A percentile compares a stretch with the other conserved stretches of the same genome.
These are phyloP conservation scores for Saccharomyces hybrid DNA, from an alignment of 1,139 yeast genomes.

Conservation along the genomic window DNA sequence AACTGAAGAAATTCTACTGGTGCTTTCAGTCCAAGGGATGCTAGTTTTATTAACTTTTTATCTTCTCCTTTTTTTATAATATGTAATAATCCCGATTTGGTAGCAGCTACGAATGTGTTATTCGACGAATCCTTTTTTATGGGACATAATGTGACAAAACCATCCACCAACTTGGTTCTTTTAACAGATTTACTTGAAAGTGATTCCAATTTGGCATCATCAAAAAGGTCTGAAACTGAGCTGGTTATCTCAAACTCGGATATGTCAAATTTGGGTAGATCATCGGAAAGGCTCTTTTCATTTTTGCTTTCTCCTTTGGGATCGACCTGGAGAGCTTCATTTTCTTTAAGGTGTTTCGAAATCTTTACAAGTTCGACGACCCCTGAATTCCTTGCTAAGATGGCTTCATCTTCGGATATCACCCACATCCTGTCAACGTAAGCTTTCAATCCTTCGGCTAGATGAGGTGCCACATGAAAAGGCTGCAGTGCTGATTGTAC, in stretches of 20 bases:
- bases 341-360: conserved; percentile 3
- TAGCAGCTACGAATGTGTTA: conserved; percentile 30
- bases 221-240: conserved; percentile 15
- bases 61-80: conserved; percentile 31
- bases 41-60: conserved; percentile 11
- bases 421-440: conserved; percentile 11
- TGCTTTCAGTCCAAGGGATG: conserved; percentile 30
- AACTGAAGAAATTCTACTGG: conserved; percentile 41
- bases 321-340: background rate
- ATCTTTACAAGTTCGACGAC: conserved; percentile 20
- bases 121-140: conserved; percentile 12
- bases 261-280: conserved; percentile 14
- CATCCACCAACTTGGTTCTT: conserved; percentile 25
- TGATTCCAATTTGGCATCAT: conserved; percentile 18
- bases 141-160: conserved; percentile 21
- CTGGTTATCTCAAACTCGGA: conserved; percentile 12
- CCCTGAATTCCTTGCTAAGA: conserved; percentile 29
- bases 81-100: conserved; percentile 45
- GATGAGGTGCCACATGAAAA: conserved; percentile 37
- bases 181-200: conserved; percentile 21
- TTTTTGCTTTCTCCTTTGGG: conserved; percentile 2
- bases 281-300: conserved; percentile 9
- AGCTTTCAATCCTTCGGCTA: conserved; percentile 32
- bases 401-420: conserved; percentile 1
- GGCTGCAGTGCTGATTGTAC: conserved; percentile 52